phyloP scores from a whole-genome alignment of 176 grass and related monocot genomes.

The Triticum aestivum region DNA sequence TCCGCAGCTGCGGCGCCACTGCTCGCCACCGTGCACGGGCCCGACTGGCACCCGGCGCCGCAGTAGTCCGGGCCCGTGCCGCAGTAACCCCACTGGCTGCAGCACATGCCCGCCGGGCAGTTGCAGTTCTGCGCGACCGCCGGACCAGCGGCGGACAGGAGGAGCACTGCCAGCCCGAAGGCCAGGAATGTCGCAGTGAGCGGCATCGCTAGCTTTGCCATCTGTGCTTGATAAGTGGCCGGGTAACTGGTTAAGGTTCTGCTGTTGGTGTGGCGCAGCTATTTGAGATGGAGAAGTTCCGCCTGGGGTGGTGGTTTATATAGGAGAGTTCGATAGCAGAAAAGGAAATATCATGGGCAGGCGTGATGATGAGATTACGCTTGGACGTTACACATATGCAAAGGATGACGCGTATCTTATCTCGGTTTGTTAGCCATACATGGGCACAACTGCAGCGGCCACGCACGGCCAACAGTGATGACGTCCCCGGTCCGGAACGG shows the following conservation, averaged over 20 bases:
- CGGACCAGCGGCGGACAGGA: background rate
- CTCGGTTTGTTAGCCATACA: background rate
- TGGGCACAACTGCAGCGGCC: background rate
- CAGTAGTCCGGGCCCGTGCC: slow-evolving; percentile 28
- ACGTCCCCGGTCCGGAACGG: background rate
- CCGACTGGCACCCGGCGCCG: slow-evolving; percentile 29
- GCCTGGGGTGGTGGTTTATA: background rate
- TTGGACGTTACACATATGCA: background rate
- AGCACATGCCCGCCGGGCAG: slow-evolving; percentile 26
- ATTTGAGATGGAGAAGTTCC: background rate
- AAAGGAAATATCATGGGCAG: background rate
- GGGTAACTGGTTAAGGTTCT: background rate
- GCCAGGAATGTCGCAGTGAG: background rate
- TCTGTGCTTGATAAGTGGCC: background rate
- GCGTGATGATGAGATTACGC: background rate
- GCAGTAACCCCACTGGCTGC: slow-evolving; percentile 44
- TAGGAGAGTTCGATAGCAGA: background rate
- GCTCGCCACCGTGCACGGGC: slow-evolving; percentile 3
- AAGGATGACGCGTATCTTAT: background rate
- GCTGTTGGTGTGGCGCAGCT: background rate
- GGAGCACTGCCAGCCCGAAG: background rate
- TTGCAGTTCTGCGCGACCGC: slow-evolving; percentile 23
- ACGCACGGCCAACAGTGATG: background rate
- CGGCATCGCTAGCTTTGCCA: background rate
- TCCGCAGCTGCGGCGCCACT: background rate